A percentile compares a stretch with the other conserved stretches of the same genome.
Evolutionary conservation across 257 asterid species (phyloP).

Genomic region (Solanum sparsipilum): DNA sequence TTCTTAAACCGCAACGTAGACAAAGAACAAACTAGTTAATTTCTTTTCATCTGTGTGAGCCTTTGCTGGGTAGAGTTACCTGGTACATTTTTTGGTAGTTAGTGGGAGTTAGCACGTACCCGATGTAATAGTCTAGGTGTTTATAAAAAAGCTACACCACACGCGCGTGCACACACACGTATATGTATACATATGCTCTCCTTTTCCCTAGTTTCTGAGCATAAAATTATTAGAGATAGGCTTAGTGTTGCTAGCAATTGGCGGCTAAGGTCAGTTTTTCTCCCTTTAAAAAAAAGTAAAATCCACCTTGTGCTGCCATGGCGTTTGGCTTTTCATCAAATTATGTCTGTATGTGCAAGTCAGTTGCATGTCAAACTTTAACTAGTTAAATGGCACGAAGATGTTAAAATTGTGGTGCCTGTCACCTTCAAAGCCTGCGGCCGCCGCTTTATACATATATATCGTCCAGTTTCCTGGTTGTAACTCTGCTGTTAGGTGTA

Average conservation of each 20-base stretch:
- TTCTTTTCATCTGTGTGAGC: not conserved
- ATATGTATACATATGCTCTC: not conserved
- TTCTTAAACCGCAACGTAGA: not conserved
- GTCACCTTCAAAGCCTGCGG: not conserved
- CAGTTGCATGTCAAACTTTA: not conserved
- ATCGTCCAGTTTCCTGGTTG: not conserved
- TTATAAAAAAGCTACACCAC: not conserved
- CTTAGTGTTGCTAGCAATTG: not conserved
- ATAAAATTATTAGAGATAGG: not conserved
- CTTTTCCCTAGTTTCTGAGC: not conserved
- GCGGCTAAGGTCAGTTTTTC: not conserved
- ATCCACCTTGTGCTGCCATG: not conserved
- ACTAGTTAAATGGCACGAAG: not conserved
- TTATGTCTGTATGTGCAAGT: not conserved
- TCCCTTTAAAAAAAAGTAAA: not conserved
- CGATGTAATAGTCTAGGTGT: not conserved
- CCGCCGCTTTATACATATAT: not conserved
- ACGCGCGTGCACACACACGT: not conserved
- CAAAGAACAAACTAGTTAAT: not conserved
- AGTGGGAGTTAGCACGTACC: not conserved
- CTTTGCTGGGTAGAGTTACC: not conserved
- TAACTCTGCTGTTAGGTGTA: not conserved
- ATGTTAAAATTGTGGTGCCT: not conserved
- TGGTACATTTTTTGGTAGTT: not conserved
- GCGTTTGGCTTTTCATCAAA: not conserved